Evolutionary conservation across 2,329 filamentous ascomycete genomes (phyloP).

Genomic region (Ceratocystis cubensis): DNA sequence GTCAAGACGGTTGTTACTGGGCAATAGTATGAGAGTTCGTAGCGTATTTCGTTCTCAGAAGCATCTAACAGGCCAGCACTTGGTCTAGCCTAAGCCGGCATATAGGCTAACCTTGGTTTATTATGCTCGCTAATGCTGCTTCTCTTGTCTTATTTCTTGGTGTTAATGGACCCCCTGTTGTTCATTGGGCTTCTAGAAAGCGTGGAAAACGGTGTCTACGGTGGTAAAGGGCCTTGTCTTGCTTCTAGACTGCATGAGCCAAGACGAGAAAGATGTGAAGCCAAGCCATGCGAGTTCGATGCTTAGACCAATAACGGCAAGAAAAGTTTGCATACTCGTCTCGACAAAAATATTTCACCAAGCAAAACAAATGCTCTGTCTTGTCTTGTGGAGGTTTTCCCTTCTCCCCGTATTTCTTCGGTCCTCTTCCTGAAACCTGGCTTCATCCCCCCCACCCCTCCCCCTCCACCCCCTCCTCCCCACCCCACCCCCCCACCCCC

Average conservation of each 20-base stretch:
- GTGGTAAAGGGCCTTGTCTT: background rate
- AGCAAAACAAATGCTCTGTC: background rate
- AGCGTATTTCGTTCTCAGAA: background rate
- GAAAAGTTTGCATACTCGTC: background rate
- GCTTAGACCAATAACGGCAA: background rate
- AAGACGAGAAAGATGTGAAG: background rate
- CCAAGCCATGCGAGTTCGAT: background rate
- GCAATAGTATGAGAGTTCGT: background rate
- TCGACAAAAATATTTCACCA: background rate
- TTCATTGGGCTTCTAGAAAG: slow-evolving; percentile 1
- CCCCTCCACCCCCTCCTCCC: too few species aligned
- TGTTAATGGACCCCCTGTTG: background rate
- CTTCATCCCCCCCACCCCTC: background rate
- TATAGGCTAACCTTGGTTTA: slow-evolving; percentile 9
- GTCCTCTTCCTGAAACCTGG: background rate
- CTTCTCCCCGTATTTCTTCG: background rate
- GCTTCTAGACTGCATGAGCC: background rate
- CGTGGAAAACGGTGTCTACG: background rate
- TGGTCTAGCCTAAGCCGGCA: background rate
- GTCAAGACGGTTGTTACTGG: background rate
- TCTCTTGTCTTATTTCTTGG: slow-evolving; percentile 7
- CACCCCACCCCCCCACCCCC: too few species aligned
- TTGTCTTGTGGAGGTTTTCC: too few species aligned
- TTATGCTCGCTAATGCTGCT: background rate
- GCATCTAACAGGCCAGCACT: background rate